phyloP scores from a whole-genome alignment of 352 stramenopile genomes.

The Phytophthora meadii region DNA sequence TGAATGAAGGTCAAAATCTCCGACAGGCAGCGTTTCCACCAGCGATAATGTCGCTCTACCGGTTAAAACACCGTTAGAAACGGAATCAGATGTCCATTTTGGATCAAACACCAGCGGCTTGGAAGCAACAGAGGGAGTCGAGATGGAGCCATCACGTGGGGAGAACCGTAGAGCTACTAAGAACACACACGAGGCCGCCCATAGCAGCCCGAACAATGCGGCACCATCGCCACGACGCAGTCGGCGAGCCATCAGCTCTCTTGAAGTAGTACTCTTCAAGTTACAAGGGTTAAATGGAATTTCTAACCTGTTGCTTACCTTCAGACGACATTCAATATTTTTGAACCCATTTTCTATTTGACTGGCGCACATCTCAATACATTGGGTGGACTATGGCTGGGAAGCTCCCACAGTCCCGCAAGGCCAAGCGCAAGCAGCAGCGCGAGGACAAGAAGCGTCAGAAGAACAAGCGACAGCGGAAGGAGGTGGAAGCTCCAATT shows the following conservation, averaged over 20 bases:
- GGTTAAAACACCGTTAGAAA: slow-evolving; percentile 12
- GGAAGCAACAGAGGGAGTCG: background rate
- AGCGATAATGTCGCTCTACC: slow-evolving; percentile 43
- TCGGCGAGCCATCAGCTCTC: slow-evolving; percentile 16
- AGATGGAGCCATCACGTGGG: slow-evolving; percentile 1
- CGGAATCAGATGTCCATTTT: slow-evolving; percentile 10
- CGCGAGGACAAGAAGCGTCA: slow-evolving; percentile 81
- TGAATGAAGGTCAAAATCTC: slow-evolving; percentile 58
- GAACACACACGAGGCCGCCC: slow-evolving; percentile 34
- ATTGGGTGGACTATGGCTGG: slow-evolving; percentile 27
- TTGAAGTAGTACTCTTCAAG: slow-evolving; percentile 6
- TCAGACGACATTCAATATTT: too few species aligned
- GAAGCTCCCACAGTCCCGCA: slow-evolving; percentile 50
- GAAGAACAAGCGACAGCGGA: slow-evolving; percentile 67
- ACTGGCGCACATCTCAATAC: slow-evolving; percentile 22
- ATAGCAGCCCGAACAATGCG: slow-evolving; percentile 33
- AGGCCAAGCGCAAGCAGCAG: slow-evolving; percentile 82
- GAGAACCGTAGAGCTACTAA: slow-evolving; percentile 32
- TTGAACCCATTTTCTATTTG: background rate
- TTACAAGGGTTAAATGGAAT: too few species aligned
- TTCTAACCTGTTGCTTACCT: too few species aligned
- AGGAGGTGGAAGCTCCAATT: slow-evolving; percentile 18
- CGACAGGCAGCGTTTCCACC: slow-evolving; percentile 75
- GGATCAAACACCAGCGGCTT: slow-evolving; percentile 31
- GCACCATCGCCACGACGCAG: slow-evolving; percentile 25